A percentile compares a stretch with the other conserved stretches of the same genome.
phyloP scores from a whole-genome alignment of 73 alveolate species.

The Urostyla sp. region DNA sequence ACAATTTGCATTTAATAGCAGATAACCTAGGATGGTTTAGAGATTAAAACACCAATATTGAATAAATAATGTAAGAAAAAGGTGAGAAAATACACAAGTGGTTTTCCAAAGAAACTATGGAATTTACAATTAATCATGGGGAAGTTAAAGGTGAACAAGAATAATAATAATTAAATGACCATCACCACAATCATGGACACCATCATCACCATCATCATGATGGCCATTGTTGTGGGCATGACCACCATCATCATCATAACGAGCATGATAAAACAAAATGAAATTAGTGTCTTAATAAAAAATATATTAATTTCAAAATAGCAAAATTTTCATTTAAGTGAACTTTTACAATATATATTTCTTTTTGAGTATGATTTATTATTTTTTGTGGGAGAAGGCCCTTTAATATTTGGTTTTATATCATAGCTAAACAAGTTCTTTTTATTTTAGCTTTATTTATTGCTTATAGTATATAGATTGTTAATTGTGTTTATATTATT shows the following conservation, averaged over 20 bases:
- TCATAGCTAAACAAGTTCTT: too few relatives aligned
- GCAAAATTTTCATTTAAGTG: too few relatives aligned
- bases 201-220: constrained; percentile 1
- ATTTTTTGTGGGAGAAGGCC: too few relatives aligned
- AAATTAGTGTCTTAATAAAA: too few relatives aligned
- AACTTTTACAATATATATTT: too few relatives aligned
- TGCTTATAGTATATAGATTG: too few relatives aligned
- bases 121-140: not conserved
- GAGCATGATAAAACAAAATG: constrained; percentile 6
- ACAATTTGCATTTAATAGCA: constrained; percentile 88
- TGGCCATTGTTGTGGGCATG: not conserved
- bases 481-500: too few relatives aligned
- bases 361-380: not conserved
- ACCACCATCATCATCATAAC: constrained; percentile 28
- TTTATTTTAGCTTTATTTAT: too few relatives aligned
- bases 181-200: constrained; percentile 21
- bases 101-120: constrained; percentile 19
- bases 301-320: too few relatives aligned
- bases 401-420: too few relatives aligned
- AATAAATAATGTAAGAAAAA: constrained; percentile 71
- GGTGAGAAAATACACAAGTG: constrained; percentile 58
- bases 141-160: not conserved
- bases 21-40: constrained; percentile 91
- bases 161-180: constrained; percentile 12
- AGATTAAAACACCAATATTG: constrained; percentile 78